A percentile compares a stretch with the other conserved stretches of the same genome.
Conservation (phyloP, 192 early-diverging fungal genomes). For the Jimgerdemannia lactiflua region DNA sequence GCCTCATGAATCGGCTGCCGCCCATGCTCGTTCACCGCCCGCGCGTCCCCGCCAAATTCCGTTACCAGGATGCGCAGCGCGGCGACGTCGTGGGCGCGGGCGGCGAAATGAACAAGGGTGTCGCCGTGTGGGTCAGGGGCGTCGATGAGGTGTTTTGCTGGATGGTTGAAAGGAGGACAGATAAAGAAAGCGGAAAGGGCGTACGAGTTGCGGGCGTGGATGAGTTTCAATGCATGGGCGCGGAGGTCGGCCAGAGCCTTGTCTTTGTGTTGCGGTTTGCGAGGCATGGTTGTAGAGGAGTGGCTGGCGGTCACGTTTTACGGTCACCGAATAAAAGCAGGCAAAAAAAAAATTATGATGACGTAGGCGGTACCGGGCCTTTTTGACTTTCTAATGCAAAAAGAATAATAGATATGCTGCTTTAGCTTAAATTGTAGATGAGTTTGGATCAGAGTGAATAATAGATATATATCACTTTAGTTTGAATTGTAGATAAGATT, state of each 20-base stretch:
- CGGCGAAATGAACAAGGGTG: constrained; percentile 41
- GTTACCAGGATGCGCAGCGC: constrained; percentile 12
- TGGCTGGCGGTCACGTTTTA: too few relatives aligned
- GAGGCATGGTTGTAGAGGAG: neutral
- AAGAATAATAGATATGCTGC: too few relatives aligned
- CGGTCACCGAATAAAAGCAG: too few relatives aligned
- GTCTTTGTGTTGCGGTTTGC: neutral
- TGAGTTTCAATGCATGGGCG: neutral
- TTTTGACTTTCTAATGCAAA: too few relatives aligned
- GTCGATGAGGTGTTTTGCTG: neutral
- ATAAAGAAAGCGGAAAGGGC: neutral
- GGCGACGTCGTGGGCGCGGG: constrained; percentile 19
- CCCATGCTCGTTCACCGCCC: constrained; percentile 34
- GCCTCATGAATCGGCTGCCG: constrained; percentile 38
- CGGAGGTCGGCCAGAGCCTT: neutral
- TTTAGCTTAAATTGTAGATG: too few relatives aligned
- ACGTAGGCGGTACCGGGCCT: too few relatives aligned
- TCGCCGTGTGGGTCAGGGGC: constrained; percentile 25
- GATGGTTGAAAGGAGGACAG: neutral
- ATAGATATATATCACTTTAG: too few relatives aligned
- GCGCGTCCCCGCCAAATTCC: constrained; percentile 18
- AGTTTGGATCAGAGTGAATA: too few relatives aligned
- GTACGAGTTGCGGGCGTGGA: neutral
- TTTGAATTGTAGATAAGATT: too few relatives aligned
- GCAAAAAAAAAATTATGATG: too few relatives aligned